Percentiles rank a stretch among this genome's conserved stretches.
Evolutionary conservation across 75 land plant genomes (phyloP).

Genomic region (Isoetes taiwanensis): DNA sequence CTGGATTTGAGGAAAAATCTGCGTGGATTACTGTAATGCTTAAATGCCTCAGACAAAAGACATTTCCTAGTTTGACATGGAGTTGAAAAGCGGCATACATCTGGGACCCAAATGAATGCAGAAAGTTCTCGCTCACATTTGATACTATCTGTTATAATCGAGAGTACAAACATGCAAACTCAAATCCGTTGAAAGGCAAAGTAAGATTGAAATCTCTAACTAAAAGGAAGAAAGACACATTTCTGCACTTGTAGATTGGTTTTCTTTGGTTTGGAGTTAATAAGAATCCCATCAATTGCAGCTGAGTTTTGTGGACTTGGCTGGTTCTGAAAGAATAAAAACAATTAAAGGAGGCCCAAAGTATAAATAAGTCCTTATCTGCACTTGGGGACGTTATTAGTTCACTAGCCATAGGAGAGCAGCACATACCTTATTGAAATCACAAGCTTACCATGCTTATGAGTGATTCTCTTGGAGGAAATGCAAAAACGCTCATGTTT

Average conservation of each 20-base stretch:
- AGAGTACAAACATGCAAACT: conserved; percentile 4
- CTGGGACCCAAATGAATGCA: conserved; percentile 7
- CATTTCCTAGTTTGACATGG: neutral
- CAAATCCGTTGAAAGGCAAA: neutral
- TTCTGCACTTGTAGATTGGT: too few relatives aligned
- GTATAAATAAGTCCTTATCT: conserved; percentile 3
- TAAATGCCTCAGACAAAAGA: too few relatives aligned
- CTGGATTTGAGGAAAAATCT: too few relatives aligned
- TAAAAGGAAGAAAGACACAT: too few relatives aligned
- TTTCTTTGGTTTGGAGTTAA: too few relatives aligned
- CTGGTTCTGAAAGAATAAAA: conserved; percentile 2
- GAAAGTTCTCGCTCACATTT: conserved; percentile 5
- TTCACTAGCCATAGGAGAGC: neutral
- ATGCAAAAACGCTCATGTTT: conserved; percentile 8
- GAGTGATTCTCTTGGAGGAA: conserved; percentile 3
- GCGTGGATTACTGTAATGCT: too few relatives aligned
- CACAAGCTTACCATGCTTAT: conserved; percentile 7
- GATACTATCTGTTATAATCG: neutral
- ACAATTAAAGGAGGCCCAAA: conserved; percentile 4
- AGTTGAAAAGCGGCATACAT: neutral
- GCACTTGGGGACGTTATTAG: conserved; percentile 5
- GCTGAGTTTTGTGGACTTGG: conserved; percentile 7
- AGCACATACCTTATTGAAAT: neutral
- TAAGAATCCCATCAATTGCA: neutral
- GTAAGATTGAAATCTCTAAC: too few relatives aligned